phyloP scores from a whole-genome alignment of 139 green algal species.

The Raphidocelis subcapitata region DNA sequence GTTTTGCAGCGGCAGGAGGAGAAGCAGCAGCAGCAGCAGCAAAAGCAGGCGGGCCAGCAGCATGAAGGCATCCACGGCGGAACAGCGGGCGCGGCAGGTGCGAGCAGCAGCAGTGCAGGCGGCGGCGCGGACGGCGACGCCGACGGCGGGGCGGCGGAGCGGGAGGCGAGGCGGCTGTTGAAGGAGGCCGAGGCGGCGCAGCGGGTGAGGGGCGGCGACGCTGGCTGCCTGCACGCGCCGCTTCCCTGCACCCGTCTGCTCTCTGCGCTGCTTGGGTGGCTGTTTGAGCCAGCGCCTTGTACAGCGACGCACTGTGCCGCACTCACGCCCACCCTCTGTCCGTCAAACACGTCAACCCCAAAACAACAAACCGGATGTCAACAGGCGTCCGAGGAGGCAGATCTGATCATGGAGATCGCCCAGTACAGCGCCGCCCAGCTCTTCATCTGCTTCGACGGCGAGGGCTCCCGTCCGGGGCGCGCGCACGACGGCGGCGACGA shows the following conservation, averaged over 20 bases:
- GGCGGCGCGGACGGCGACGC: neutral
- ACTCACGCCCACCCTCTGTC: no score
- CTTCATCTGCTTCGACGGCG: conserved; percentile 21
- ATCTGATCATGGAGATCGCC: conserved; percentile 32
- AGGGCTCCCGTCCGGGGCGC: no score
- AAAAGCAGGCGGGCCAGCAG: conserved; percentile 6
- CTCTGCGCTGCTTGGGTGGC: no score
- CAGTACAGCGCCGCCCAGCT: conserved; percentile 40
- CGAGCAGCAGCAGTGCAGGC: conserved; percentile 1
- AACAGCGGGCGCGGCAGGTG: no score
- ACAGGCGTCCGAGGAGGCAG: conserved; percentile 46
- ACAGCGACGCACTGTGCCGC: no score
- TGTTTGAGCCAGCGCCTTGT: no score
- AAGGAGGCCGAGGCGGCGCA: conserved; percentile 45
- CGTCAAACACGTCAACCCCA: no score
- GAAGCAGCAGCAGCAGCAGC: conserved; percentile 14
- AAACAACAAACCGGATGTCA: no score
- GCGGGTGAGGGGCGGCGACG: conserved; percentile 36
- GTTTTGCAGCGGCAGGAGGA: neutral
- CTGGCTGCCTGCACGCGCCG: no score
- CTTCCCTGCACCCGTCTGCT: no score
- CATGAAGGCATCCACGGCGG: neutral
- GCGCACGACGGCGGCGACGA: no score
- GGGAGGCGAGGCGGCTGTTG: conserved; percentile 34
- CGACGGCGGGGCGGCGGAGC: neutral